Evolutionary conservation across 75 land plant genomes (phyloP), one percentile per base, ranked within the genome.

Genomic region (Picea sitchensis): DNA sequence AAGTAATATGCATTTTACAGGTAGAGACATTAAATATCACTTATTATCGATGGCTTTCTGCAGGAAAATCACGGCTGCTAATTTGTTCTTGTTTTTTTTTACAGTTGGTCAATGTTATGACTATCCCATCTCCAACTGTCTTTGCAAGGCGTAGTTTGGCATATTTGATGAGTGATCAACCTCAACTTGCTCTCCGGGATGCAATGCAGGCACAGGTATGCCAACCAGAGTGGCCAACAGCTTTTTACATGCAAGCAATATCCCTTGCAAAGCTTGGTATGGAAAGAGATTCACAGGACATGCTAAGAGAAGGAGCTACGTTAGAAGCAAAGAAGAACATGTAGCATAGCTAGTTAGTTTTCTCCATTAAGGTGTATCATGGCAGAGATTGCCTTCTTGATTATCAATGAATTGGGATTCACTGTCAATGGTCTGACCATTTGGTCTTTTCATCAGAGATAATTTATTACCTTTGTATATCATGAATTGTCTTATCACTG

Each of bases 201-300:
- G 98, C 98, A 38, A 96, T 96, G 98, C 98, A 94, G 78, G 94
- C 98, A 14, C 98, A 96, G 77, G 96, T 92, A 30, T 94, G 94
- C 68, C 82, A 90, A 77, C 95, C 92, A 8, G 98, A 96, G 78
- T 96, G 98, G 98, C 97, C 98, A 0, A 94, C 98, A 23, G 97
- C 98, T 3, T 96, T 96, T 83, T 96, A 90, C 79, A 60, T 96
- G 87, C 98, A 96, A 79, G 95, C 98, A 14, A 92, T 96, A 58
- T 95, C 98, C 21, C 89, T 96, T 36, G 88, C 98, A 20, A 96
- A 96, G 76, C 91, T 94, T 18, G 95, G 95, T 14, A 96, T 94
- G 98, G 95, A 96, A 47, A 83, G 91, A 1, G 98, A 96, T 80
- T 92, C 98, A 4, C 92, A 86, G 84, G 98, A 96, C 77, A 96